These are phyloP conservation scores for Leishmania amazonensis DNA, from an alignment of 208 protist species.

Conservation along the genomic window DNA sequence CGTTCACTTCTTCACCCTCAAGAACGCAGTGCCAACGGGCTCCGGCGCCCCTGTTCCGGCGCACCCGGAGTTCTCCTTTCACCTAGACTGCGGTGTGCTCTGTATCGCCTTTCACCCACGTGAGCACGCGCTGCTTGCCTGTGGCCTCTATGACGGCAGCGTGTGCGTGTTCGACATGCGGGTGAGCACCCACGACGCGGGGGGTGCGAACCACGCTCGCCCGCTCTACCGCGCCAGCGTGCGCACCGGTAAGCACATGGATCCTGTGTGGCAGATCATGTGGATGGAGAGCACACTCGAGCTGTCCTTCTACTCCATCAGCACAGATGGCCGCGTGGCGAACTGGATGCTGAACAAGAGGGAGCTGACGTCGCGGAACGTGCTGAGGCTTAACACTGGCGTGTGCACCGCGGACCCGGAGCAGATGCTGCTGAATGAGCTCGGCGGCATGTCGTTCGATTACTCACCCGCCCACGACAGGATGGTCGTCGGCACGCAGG, in stretches of 20 bases:
- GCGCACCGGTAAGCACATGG: constrained; percentile 96
- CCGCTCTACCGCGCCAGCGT: constrained; percentile 93
- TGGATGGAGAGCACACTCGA: constrained; percentile 65
- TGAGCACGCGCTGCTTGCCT: constrained; percentile 90
- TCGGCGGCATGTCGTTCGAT: constrained; percentile 97
- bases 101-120: constrained; percentile 96
- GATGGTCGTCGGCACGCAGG: constrained; percentile 96
- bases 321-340: constrained; percentile 95
- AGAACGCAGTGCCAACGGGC: constrained; percentile 93
- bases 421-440: constrained; percentile 82
- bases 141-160: constrained; percentile 96
- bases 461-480: constrained; percentile 91
- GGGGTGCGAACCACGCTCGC: constrained; percentile 57
- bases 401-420: constrained; percentile 79
- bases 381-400: constrained; percentile 87
- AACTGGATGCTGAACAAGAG: constrained; percentile 96
- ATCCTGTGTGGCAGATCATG: constrained; percentile 96
- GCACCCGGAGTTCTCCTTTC: constrained; percentile 94
- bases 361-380: constrained; percentile 94
- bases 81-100: constrained; percentile 94
- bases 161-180: constrained; percentile 95
- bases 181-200: constrained; percentile 35
- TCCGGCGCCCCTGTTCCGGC: constrained; percentile 57
- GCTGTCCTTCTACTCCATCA: constrained; percentile 96
- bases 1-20: constrained; percentile 97